Conservation (phyloP, 1,284 basidiomycete genomes). For the Ustanciosporium gigantosporum region DNA sequence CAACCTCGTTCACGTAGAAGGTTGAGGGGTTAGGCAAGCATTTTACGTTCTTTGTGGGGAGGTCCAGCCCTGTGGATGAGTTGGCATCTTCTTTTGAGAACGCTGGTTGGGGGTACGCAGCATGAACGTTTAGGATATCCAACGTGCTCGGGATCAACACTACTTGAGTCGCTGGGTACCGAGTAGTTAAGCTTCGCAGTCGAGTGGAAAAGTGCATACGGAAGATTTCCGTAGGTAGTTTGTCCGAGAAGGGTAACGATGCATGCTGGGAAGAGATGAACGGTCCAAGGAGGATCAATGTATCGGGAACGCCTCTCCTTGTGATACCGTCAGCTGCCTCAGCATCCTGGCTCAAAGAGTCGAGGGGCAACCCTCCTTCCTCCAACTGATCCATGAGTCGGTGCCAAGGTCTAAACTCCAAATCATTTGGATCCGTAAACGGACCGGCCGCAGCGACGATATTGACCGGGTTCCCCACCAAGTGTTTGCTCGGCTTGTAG, state of each 20-base stretch:
- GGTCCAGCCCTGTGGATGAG: conserved; percentile 8
- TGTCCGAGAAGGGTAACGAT: conserved; percentile 73
- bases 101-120: conserved; percentile 84
- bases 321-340: conserved; percentile 71
- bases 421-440: conserved; percentile 34
- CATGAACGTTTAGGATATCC: conserved; percentile 78
- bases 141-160: conserved; percentile 79
- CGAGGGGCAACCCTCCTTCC: conserved; percentile 10
- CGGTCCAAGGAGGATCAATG: conserved; percentile 81
- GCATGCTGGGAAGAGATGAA: conserved; percentile 81
- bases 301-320: conserved; percentile 71
- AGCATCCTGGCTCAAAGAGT: conserved; percentile 72
- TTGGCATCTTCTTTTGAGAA: conserved; percentile 63
- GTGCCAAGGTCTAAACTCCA: conserved; percentile 54
- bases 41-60: conserved; percentile 68
- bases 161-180: conserved; percentile 71
- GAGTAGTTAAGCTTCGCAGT: conserved; percentile 69
- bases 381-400: conserved; percentile 48
- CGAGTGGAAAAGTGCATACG: conserved; percentile 69
- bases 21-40: conserved; percentile 83
- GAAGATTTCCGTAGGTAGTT: conserved; percentile 74
- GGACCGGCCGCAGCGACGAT: conserved; percentile 45
- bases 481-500: conserved; percentile 10
- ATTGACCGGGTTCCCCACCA: conserved; percentile 31
- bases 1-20: conserved; percentile 81